phyloP scores from a whole-genome alignment of 441 rosid species.

The Macaranga tanarius region DNA sequence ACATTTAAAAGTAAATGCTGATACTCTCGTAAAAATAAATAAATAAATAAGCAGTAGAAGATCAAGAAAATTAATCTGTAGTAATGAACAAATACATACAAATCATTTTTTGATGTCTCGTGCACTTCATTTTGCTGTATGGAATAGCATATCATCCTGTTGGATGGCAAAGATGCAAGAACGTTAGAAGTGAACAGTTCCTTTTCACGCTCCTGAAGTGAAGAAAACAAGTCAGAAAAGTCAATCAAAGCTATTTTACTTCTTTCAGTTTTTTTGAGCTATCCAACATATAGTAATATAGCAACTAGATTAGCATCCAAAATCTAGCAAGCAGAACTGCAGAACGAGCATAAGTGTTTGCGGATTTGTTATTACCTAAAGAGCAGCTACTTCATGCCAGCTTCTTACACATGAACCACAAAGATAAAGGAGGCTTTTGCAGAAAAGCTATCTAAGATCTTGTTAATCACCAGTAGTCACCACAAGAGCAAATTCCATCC shows the following conservation, averaged over 20 bases:
- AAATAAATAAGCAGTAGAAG: background rate
- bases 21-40: background rate
- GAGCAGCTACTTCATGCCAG: conserved; percentile 4
- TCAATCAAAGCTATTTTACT: background rate
- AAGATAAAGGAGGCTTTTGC: background rate
- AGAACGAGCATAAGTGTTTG: background rate
- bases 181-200: background rate
- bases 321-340: background rate
- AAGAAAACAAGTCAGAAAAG: background rate
- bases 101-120: conserved; percentile 10
- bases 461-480: conserved; percentile 72
- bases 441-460: background rate
- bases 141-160: background rate
- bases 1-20: background rate
- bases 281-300: background rate
- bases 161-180: conserved; percentile 23
- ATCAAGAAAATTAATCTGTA: conserved; percentile 1
- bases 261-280: conserved; percentile 1
- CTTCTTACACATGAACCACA: background rate
- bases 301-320: background rate
- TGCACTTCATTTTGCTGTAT: conserved; percentile 14
- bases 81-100: background rate
- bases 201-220: background rate
- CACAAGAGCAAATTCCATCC: conserved; percentile 69
- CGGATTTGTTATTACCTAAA: conserved; percentile 10